These are phyloP conservation scores for Cytospora mali DNA, from an alignment of 2,329 filamentous ascomycete species.

Conservation along the genomic window DNA sequence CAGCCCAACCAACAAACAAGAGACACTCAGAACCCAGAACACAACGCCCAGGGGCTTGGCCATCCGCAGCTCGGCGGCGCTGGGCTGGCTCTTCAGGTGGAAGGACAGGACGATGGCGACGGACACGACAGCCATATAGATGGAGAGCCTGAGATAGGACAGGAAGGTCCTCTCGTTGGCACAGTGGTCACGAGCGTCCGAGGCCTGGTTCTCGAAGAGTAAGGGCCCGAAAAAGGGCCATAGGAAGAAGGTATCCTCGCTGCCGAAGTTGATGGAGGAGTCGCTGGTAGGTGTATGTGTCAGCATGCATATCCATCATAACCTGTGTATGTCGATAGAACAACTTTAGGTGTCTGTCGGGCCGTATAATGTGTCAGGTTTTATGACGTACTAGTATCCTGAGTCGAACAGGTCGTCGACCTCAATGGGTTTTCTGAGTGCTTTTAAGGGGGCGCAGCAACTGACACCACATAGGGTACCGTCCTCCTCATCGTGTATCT, in stretches of 20 bases:
- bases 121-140: constrained; percentile 89
- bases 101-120: constrained; percentile 93
- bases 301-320: neutral
- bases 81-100: constrained; percentile 77
- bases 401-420: constrained; percentile 39
- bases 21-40: constrained; percentile 81
- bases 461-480: constrained; percentile 34
- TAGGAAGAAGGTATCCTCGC: constrained; percentile 53
- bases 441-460: constrained; percentile 45
- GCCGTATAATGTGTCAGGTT: neutral
- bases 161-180: constrained; percentile 85
- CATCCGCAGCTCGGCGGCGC: constrained; percentile 71
- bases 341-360: neutral
- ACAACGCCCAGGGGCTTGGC: constrained; percentile 82
- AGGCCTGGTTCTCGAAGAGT: constrained; percentile 73
- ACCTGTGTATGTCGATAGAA: neutral
- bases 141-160: constrained; percentile 83
- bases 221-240: constrained; percentile 68
- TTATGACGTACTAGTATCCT: constrained; percentile 30
- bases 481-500: constrained; percentile 41
- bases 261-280: constrained; percentile 1
- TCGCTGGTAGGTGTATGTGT: neutral
- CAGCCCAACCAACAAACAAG: constrained; percentile 76
- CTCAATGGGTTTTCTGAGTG: constrained; percentile 47
- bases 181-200: constrained; percentile 76